Percentiles rank a stretch among this genome's conserved stretches.
These are phyloP conservation scores for Fraxinus excelsior DNA, from an alignment of 257 asterid species.

Conservation along the genomic window DNA sequence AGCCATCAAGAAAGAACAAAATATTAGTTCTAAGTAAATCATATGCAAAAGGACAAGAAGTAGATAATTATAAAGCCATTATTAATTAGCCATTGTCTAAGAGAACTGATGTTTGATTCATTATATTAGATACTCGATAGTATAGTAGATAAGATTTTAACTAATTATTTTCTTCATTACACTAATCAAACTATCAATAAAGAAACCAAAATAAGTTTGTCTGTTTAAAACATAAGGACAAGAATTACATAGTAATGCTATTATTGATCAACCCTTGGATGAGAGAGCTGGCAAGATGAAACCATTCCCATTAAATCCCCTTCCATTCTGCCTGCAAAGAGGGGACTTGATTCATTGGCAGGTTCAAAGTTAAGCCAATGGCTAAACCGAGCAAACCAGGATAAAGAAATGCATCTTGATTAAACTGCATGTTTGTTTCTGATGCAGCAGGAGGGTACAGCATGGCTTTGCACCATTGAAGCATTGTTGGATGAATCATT, in stretches of 20 bases:
- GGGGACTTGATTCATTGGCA: conserved; percentile 17
- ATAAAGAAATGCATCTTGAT: conserved; percentile 1
- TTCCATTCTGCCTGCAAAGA: conserved; percentile 19
- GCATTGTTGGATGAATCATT: not conserved
- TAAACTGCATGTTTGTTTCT: conserved; percentile 7
- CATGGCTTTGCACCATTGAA: not conserved
- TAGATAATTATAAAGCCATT: too few relatives aligned
- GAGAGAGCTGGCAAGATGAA: conserved; percentile 30
- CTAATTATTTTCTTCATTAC: too few relatives aligned
- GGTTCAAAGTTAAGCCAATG: conserved; percentile 4
- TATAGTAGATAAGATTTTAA: too few relatives aligned
- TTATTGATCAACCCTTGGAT: not conserved
- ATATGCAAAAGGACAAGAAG: too few relatives aligned
- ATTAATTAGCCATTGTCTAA: too few relatives aligned
- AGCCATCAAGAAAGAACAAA: too few relatives aligned
- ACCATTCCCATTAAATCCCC: conserved; percentile 37
- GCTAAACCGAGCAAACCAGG: conserved; percentile 28
- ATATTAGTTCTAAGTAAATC: too few relatives aligned
- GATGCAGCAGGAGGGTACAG: not conserved
- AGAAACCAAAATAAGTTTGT: too few relatives aligned
- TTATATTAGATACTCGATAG: too few relatives aligned
- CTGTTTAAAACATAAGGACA: too few relatives aligned
- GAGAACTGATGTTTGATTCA: too few relatives aligned
- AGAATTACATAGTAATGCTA: not conserved
- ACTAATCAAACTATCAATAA: too few relatives aligned